Evolutionary conservation across 2,329 filamentous ascomycete species (phyloP), one percentile per base, ranked within the genome.

Genomic region (Ophiobolus disseminans): DNA sequence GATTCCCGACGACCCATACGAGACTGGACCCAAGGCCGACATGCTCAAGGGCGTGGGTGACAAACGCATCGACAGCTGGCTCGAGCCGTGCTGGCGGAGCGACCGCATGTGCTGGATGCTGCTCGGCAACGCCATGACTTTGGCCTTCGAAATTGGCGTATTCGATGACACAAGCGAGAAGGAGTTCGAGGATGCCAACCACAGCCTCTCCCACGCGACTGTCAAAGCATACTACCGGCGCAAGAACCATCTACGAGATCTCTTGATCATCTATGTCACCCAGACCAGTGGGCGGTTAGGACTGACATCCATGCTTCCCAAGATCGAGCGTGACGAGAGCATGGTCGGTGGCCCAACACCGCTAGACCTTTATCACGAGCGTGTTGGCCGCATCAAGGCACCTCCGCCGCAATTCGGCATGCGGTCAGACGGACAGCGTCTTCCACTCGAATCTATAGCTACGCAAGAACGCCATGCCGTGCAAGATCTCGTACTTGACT

Each of bases 41-140:
- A 62, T 68, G 40, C 63, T 69, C 31, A 82, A 82, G 22, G 84
- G 85, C n/a, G 82, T 91, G 16, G 90, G 91, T 35, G 91, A 90
- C 8, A 87, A 89, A 70, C 81, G 91, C 21, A 94, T 97, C 56
- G 91, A 96, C 68, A 93, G 91, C 70, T 97, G 94, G 91, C 84
- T 97, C 3, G 94, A 99, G 72, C 94, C 94, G 2, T 93, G 91
- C 7, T 97, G 93, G 91, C 83, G 93, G 62, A 80, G 77, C 50
- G 93, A 97, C 66, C 88, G 91, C 45, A 96, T 97, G 90, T 96
- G 90, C 68, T 97, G 93, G 93, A 97, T 97, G 91, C 79, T 97
- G 11, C 81, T 97, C 22, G 95, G 91, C 66, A 95, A 91, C 28
- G 91, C 91, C 11, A 89, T 93, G 78, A 89, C 91, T 1, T 79